Base-by-base conservation (phyloP, 1,139 yeast genomes). In the Saccharomyces hybrid region DNA sequence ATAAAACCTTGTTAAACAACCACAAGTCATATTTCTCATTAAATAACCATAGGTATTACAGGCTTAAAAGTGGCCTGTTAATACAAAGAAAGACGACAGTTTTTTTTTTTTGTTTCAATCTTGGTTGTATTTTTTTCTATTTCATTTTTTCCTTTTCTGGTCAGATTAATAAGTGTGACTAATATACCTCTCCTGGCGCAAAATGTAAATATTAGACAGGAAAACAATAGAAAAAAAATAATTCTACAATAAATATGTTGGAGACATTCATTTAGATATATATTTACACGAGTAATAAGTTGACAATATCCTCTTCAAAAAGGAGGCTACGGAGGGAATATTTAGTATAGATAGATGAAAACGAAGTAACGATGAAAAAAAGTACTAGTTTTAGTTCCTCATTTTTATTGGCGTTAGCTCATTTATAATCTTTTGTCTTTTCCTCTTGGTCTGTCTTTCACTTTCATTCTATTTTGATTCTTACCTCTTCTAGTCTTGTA, bases 401-500 rank as follows among this genome's bases (percentile, higher is more conserved):
- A 31, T 11, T 27, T 29, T 19, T 42, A 28, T 19, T 23, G 11
- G 23, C 11, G 4, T 1, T 44, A 9, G 48, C 19, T 6, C 6
- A 16, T 46, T 46, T 46, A 28, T 27, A 46, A 48, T 52, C 52
- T 52, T 32, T 68, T 66, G 34, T 67, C 64, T 55, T 72, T 72
- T 52, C 81, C 81, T 74, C 84, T 80, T 70, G 87, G 87, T 78
- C 91, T 82, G 70, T 91, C 97, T 72, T 86, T 84, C 55, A 90
- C 90, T 78, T 88, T 84, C 80, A 81, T 79, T 73, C 81, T 84
- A 73, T 91, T 91, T 60, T 79, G 84, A 69, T 88, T 81, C 75
- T 87, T 89, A 69, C 95, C 95, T 67, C 86, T 84, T 75, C 99
- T 85, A 34, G 99, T 93, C 82, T 90, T 91, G 76, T 84, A 91